A percentile compares a stretch with the other conserved stretches of the same genome.
Conservation (phyloP, 2,329 filamentous ascomycete species). For the Trichoderma sp. region DNA sequence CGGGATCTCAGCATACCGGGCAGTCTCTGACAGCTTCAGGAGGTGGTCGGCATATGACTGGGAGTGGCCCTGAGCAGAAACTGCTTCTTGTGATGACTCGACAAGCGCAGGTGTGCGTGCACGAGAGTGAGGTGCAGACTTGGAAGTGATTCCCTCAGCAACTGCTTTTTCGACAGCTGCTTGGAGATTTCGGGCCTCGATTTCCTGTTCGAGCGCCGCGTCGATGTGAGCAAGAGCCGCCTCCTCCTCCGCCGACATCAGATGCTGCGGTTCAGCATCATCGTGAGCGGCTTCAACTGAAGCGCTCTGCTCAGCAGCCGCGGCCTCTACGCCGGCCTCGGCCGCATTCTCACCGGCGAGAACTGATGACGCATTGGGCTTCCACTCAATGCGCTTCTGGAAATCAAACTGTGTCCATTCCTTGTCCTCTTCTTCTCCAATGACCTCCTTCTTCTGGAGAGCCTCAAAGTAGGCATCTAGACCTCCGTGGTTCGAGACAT, state of each 20-base stretch:
- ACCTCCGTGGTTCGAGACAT: conserved; percentile 62
- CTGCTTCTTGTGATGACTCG: conserved; percentile 51
- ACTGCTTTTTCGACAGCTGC: conserved; percentile 51
- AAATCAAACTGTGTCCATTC: conserved; percentile 95
- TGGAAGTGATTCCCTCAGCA: conserved; percentile 41
- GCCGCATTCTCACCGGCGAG: conserved; percentile 62
- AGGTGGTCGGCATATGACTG: conserved; percentile 78
- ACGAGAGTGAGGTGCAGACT: conserved; percentile 47
- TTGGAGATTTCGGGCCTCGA: conserved; percentile 57
- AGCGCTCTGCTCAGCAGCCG: conserved; percentile 36
- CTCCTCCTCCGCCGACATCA: conserved; percentile 53
- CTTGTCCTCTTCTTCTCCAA: conserved; percentile 65
- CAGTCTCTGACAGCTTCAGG: conserved; percentile 69
- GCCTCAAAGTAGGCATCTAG: conserved; percentile 92
- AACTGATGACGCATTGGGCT: conserved; percentile 61
- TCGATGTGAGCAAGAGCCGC: conserved; percentile 79
- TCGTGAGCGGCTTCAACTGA: conserved; percentile 43
- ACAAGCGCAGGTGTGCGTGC: conserved; percentile 42
- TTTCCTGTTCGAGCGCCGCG: conserved; percentile 80
- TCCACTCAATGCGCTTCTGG: conserved; percentile 87
- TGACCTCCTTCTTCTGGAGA: conserved; percentile 75
- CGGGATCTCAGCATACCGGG: conserved; percentile 85
- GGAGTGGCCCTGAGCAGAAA: conserved; percentile 65
- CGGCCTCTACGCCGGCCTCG: conserved; percentile 30
- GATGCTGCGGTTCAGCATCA: conserved; percentile 44